Base-by-base conservation (phyloP, 352 stramenopile genomes). In the Paralagenidium karlingii region DNA sequence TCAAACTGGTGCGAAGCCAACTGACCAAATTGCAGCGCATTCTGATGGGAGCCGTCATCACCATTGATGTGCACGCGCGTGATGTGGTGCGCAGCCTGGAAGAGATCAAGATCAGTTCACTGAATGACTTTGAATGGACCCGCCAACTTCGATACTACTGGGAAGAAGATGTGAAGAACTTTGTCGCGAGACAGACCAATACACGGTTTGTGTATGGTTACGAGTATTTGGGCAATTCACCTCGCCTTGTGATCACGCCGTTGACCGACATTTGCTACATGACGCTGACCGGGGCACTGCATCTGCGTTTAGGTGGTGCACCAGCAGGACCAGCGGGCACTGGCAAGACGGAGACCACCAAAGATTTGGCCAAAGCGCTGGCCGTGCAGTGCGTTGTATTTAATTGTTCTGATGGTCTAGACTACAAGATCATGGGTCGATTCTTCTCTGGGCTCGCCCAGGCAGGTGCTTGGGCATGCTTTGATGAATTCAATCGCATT, bases 401-500 rank as follows among this genome's bases (percentile, higher is more conserved):
- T 45, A 97, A 97, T 56, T 97, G 90, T 45, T 97, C 89, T 0
- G 89, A 97, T 34, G 84, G 86, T 7, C 56, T 97, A 24, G 88
- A 97, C 58, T 97, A 96, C 62, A 96, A 97, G 53, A 97, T 97
- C 54, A 97, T 97, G 90, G 90, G 90, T 0, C 58, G 89, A 0
- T 97, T 97, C 59, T 97, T 97, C 60, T 97, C 88, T 0, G 90
- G 90, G 12, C 58, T 97, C 0, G 88, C 87, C 2, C 87, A 96
- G 43, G 81, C 86, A 3, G 88, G 88, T 4, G 86, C 90, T 7
- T 97, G 90, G 90, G 89, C 86, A 7, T 97, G 90, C 58, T 97
- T 97, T 55, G 90, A 97, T 45, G 90, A 97, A 54, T 97, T 97
- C 54, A 97, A 97, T 49, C 85, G 90, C 18, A 97, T 97, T 34